A percentile compares a stretch with the other conserved stretches of the same genome.
Conservation (phyloP, 768 basidiomycete species). For the Lentinula sp. region DNA sequence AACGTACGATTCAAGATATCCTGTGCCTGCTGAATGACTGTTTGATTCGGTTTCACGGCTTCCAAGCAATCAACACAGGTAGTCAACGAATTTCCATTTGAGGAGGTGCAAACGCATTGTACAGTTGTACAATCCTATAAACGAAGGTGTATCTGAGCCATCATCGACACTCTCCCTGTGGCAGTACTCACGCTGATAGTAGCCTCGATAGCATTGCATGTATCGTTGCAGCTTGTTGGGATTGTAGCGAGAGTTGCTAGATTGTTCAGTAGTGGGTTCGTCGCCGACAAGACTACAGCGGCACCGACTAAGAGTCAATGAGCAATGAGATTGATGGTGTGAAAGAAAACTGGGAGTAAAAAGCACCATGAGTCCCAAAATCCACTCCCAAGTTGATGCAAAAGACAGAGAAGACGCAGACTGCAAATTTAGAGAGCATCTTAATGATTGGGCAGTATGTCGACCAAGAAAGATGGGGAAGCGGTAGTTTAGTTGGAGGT, state of each 20-base stretch:
- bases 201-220: conserved; percentile 1
- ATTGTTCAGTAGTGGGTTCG: not conserved
- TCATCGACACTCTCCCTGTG: not conserved
- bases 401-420: not conserved
- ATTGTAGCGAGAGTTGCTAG: conserved; percentile 1
- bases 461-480: not conserved
- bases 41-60: not conserved
- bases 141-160: not conserved
- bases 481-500: not conserved
- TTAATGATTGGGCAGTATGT: not conserved
- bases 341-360: not conserved
- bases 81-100: not conserved
- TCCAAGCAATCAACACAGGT: conserved; percentile 5
- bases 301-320: not conserved
- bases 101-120: conserved; percentile 5
- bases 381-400: not conserved
- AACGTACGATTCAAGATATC: conserved; percentile 4
- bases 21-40: conserved; percentile 3
- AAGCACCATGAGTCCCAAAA: not conserved
- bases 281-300: not conserved
- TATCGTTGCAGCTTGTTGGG: conserved; percentile 3
- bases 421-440: not conserved
- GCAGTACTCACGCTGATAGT: not conserved
- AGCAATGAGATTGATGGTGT: no score
- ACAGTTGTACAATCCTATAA: not conserved